Evolutionary conservation across 345 rosid genomes (phyloP).

Genomic region (Gossypium arboreum): DNA sequence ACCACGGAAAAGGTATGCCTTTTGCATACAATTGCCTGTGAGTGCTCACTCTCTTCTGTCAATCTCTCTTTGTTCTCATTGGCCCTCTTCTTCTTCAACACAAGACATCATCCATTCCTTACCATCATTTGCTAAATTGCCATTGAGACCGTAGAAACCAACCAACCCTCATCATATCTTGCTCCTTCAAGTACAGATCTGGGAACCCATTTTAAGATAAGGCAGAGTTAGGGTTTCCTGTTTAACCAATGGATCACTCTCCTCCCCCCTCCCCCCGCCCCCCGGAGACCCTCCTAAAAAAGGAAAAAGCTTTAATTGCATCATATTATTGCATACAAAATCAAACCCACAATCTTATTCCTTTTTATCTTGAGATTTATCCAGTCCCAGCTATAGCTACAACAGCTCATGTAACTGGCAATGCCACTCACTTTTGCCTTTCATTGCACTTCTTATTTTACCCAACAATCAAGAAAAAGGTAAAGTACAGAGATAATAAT

Average conservation of each 20-base stretch:
- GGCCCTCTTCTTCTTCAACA: background rate
- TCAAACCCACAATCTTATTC: too few species aligned
- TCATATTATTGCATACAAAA: too few species aligned
- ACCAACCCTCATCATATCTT: background rate
- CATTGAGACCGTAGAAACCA: background rate
- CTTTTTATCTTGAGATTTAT: too few species aligned
- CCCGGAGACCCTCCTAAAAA: too few species aligned
- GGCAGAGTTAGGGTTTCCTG: slow-evolving; percentile 1
- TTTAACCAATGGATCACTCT: background rate
- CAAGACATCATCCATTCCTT: background rate
- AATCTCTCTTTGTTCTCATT: slow-evolving; percentile 20
- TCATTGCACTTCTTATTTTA: background rate
- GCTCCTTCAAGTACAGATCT: background rate
- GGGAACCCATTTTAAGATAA: background rate
- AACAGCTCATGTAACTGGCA: background rate
- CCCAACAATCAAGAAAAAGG: background rate
- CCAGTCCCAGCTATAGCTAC: too few species aligned
- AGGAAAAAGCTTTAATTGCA: too few species aligned
- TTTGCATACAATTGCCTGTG: slow-evolving; percentile 45
- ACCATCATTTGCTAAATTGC: background rate
- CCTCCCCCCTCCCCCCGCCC: too few species aligned
- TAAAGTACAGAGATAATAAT: background rate
- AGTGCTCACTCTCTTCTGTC: slow-evolving; percentile 90
- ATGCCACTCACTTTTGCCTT: background rate
- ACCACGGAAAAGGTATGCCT: slow-evolving; percentile 43